A percentile compares a stretch with the other conserved stretches of the same genome.
These are phyloP conservation scores for Hypseocharis bilobata DNA, from an alignment of 441 rosid species.

Conservation along the genomic window DNA sequence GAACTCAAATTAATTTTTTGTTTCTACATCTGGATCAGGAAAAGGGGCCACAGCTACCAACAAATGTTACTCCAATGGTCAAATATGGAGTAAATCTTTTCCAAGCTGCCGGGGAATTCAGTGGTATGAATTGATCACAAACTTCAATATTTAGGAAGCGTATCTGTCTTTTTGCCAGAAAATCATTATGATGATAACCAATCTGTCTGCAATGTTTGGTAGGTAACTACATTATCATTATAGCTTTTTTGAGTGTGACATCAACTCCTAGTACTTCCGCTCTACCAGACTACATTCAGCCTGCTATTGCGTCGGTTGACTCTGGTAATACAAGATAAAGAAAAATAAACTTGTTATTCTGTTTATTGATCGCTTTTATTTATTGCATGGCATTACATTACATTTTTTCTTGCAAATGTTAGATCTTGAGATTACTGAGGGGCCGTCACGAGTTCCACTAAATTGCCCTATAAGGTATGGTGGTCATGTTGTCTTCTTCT, in stretches of 20 bases:
- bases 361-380: too few relatives aligned
- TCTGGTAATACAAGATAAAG: background rate
- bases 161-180: background rate
- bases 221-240: background rate
- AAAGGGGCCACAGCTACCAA: background rate
- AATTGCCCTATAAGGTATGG: too few relatives aligned
- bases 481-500: background rate
- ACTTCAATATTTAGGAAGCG: background rate
- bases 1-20: background rate
- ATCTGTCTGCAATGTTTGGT: background rate
- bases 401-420: too few relatives aligned
- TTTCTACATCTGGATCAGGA: background rate
- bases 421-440: too few relatives aligned
- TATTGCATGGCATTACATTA: too few relatives aligned
- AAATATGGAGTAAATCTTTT: background rate
- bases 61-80: background rate
- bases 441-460: too few relatives aligned
- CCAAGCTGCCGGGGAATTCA: background rate
- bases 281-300: background rate
- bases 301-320: background rate
- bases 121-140: background rate
- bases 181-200: background rate
- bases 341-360: too few relatives aligned
- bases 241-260: background rate
- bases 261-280: background rate